Evolutionary conservation across 2,329 filamentous ascomycete genomes (phyloP), one percentile per base, ranked within the genome.

Genomic region (Penicillium sp.): DNA sequence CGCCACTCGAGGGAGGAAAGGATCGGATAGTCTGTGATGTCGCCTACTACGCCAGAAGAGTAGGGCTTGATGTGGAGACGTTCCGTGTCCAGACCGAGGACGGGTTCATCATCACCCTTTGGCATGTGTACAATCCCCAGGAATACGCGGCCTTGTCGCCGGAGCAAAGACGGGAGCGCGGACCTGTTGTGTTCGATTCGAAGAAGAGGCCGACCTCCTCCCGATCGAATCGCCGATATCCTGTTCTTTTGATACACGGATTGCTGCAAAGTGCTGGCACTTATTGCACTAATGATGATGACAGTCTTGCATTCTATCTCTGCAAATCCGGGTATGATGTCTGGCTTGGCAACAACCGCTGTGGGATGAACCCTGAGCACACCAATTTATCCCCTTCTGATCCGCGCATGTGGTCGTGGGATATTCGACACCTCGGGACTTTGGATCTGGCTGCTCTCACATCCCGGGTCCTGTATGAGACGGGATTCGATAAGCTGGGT

Each of bases 401-500:
- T 65, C 92, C 92, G 1, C 83, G 91, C 27, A 95, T 96, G 89
- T 96, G 92, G 92, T 85, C 86, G 36, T 97, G 92, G 92, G 95
- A 95, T 60, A 95, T 96, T 49, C 84, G 89, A 0, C 90, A 96
- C 65, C 95, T 96, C 88, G 92, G 91, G 3, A 86, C 92, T 1
- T 84, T 95, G 66, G 92, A 97, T 67, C 79, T 97, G 2, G 81
- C 92, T 0, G 91, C 92, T 0, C 79, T 96, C 30, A 81, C 88
- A 1, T 89, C 87, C 0, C 84, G 89, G 5, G 89, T 96, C 1
- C 79, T 96, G 2, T 80, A 79, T 35, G 88, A 95, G 72, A 96
- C 92, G 0, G 86, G 88, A 0, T 96, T 95, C 63, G 77, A 83
- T 14, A 94, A 92, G 68, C 78, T 96, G 4, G 92, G 87, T 0